Base-by-base conservation (phyloP, 2,329 filamentous ascomycete species). In the Fusarium tuaranense region DNA sequence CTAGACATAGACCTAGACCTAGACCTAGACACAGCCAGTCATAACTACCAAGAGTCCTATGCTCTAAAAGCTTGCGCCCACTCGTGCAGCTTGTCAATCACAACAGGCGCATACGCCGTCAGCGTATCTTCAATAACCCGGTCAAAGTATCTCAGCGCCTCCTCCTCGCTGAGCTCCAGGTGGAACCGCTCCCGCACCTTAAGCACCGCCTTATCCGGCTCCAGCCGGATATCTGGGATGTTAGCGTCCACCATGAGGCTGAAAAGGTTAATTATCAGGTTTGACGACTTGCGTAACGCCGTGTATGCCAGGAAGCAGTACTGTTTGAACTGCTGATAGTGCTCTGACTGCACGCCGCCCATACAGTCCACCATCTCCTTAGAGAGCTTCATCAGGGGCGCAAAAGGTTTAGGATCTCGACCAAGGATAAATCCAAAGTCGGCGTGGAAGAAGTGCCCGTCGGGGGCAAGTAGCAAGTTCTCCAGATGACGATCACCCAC, bases 291-390 rank as follows among this genome's bases (percentile, higher is more conserved):
- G 68, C 97, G 91, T 51, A 99, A 86, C 1, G 97, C 95, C 2
- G 94, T 94, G 84, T 97, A 99, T 0, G 97, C 95, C 4, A 97
- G 93, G 83, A 98, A 98, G 82, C 95, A 98, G 83, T 98, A 98
- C 78, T 97, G 94, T 81, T 97, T 97, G 85, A 99, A 99, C 63
- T 93, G 90, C 51, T 92, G 88, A 82, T 98, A 99, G 72, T 97
- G 92, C 25, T 94, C 90, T 5, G 93, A 95, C 38, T 89, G 88
- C 9, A 92, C 89, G 14, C 97, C 97, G 46, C 97, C 97, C 95
- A 99, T 98, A 72, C 95, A 97, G 79, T 99, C 97, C 5, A 98
- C 94, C 97, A 99, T 99, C 81, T 99, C 96, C 78, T 95, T 96
- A 80, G 93, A 96, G 10, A 99, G 90, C 83, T 99, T 99, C 92